Base-by-base conservation (phyloP, 768 basidiomycete species). In the Cubamyces lactineus region DNA sequence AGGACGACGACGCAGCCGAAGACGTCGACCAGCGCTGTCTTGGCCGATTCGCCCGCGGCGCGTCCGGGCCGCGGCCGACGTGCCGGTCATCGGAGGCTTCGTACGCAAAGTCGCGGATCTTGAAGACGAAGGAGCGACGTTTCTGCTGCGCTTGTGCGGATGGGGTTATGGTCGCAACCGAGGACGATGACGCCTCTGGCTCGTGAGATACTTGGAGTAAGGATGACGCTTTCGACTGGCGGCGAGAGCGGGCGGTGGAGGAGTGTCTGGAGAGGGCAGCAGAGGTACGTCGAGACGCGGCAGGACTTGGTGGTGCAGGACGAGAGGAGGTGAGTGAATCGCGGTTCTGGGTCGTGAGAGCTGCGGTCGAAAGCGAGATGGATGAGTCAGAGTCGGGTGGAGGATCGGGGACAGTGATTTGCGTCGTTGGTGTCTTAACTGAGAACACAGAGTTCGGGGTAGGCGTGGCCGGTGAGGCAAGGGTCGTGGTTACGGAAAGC, bases 1-100 rank as follows among this genome's bases (percentile, higher is more conserved):
- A 73, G 42, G 69, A 72, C 9, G 69, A 51, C 2, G 67, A 74
- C 28, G 70, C 58, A n/a, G 74, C 69, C 16, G 74, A 70, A 24
- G 65, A 67, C 38, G 61, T 55, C 28, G 72, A 70, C 56, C 62
- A 69, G 8, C 75, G 82, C 11, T 74, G 65, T 53, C 42, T 72
- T 73, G 40, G 66, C 50, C 21, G 69, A 3, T 94, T 95, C 64
- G 86, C 87, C 59, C 88, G 90, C 0, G 90, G 93, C 67, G 87
- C 76, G 47, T 78, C 70, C 12, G 76, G 67, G 12, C 82, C 82
- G 2, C 64, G 63, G 9, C 81, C 81, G 6, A 69, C 64, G 67
- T 83, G 82, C 7, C 83, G 78, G 16, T 69, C 73, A 70, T 84
- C 84, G 5, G 72, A 50, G 2, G 67, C 57, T 21, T 76, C 63